A percentile compares a stretch with the other conserved stretches of the same genome.
phyloP scores from a whole-genome alignment of 805 yeast species.

The Ogataea nitratoaversa region DNA sequence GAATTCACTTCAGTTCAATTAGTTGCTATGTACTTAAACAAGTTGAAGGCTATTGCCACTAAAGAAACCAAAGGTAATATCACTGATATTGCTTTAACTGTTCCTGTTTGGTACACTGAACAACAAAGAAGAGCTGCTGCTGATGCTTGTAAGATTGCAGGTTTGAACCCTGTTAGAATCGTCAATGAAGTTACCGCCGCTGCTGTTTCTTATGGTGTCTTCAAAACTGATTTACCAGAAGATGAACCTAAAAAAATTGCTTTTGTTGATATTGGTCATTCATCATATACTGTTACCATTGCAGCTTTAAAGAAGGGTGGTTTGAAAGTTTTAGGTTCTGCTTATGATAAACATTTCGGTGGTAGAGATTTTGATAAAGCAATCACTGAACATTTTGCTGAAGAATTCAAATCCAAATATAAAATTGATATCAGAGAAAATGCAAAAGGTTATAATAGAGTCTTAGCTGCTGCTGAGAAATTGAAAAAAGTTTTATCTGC shows the following conservation, averaged over 20 bases:
- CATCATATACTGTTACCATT: slow-evolving; percentile 85
- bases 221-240: slow-evolving; percentile 95
- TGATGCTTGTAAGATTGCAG: slow-evolving; percentile 94
- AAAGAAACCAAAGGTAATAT: slow-evolving; percentile 80
- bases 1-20: slow-evolving; percentile 86
- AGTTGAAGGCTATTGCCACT: slow-evolving; percentile 74
- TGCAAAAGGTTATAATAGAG: slow-evolving; percentile 94
- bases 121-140: slow-evolving; percentile 93
- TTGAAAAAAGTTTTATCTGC: slow-evolving; percentile 96
- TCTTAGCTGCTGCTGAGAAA: slow-evolving; percentile 85
- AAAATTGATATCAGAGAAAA: slow-evolving; percentile 88
- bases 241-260: slow-evolving; percentile 88
- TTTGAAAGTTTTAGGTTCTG: slow-evolving; percentile 86
- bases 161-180: slow-evolving; percentile 95
- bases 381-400: slow-evolving; percentile 91
- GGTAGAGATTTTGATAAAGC: slow-evolving; percentile 96
- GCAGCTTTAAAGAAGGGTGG: slow-evolving; percentile 95
- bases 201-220: slow-evolving; percentile 98
- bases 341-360: slow-evolving; percentile 94
- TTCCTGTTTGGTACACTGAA: slow-evolving; percentile 97
- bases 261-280: slow-evolving; percentile 95
- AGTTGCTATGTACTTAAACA: slow-evolving; percentile 91
- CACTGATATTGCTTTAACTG: slow-evolving; percentile 87
- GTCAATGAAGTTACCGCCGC: slow-evolving; percentile 98
- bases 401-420: slow-evolving; percentile 85